phyloP scores from a whole-genome alignment of 768 basidiomycete genomes.

The Boletellus emodensis region DNA sequence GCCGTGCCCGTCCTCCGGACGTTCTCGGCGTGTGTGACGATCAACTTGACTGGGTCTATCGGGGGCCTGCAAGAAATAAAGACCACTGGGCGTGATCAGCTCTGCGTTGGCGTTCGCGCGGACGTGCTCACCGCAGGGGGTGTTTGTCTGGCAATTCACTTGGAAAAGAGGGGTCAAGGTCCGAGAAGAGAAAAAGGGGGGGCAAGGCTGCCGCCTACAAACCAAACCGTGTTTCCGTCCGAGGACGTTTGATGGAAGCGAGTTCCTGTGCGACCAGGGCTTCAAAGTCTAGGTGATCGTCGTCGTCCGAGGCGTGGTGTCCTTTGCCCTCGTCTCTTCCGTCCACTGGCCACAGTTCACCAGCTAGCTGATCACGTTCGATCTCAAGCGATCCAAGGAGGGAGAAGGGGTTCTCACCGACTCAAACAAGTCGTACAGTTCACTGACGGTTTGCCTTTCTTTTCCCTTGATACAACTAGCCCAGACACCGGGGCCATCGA shows the following conservation, averaged over 20 bases:
- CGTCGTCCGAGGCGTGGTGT: conserved; percentile 31
- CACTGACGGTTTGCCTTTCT: conserved; percentile 72
- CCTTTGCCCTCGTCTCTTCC: conserved; percentile 22
- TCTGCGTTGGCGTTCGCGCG: neutral
- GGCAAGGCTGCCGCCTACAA: conserved; percentile 12
- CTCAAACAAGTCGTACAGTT: conserved; percentile 76
- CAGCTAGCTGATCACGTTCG: conserved; percentile 50
- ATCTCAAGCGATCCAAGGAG: conserved; percentile 3
- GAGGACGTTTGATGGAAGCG: conserved; percentile 63
- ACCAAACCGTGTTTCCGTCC: conserved; percentile 65
- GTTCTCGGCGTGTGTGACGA: conserved; percentile 58
- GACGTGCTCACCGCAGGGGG: conserved; percentile 57
- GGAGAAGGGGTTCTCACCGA: conserved; percentile 43
- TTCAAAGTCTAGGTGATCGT: conserved; percentile 54
- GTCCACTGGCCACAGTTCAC: conserved; percentile 63
- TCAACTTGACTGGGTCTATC: conserved; percentile 69
- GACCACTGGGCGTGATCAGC: conserved; percentile 45
- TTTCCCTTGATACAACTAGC: conserved; percentile 83
- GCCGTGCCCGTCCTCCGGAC: conserved; percentile 60
- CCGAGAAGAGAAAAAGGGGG: too few species aligned
- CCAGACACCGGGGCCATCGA: conserved; percentile 85
- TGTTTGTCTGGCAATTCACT: conserved; percentile 80
- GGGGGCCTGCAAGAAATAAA: conserved; percentile 80
- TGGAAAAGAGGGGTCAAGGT: conserved; percentile 1
- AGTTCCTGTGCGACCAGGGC: conserved; percentile 70